Base-by-base conservation (phyloP, 768 basidiomycete genomes). In the Galerina marginata region DNA sequence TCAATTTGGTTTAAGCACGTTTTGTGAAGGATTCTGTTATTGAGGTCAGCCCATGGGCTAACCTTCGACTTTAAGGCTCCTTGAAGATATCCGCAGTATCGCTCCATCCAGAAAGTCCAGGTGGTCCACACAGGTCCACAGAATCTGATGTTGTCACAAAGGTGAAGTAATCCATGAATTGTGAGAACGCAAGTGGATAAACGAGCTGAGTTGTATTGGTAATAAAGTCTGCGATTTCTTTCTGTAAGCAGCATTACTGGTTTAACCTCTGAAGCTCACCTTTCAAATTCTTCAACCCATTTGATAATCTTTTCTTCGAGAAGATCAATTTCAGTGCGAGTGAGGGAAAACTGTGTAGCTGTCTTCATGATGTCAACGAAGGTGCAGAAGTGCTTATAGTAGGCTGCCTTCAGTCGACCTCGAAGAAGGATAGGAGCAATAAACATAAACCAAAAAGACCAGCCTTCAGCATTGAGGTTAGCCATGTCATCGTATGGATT, bases 241-340 rank as follows among this genome's bases (percentile, higher is more conserved):
- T 39, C 20, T 20, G 26, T 43, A 2, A 54, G 40, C 47, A 42
- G 16, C 6, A 15, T 2, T 44, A 9, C 20, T 53, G 38, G n/a
- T n/a, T 6, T 2, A 54, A 55, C 12, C 6, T 44, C 0, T 9
- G 4, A 25, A 48, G 60, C 72, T 14, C 54, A 79, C 78, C 54
- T 56, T 66, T 83, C 79, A 61, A 74, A 82, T 3, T 71, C 51
- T 40, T 67, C 10, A 2, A 81, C 78, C 80, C 79, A 81, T 0
- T 56, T 23, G 4, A 66, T 56, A 47, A 81, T 75, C 0, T 65
- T 66, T 3, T 12, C 12, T 16, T 73, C 62, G 0, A 79, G 51
- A 0, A 55, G 29, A 6, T 71, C 56, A 12, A 80, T 57, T 26
- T 79, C 70, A 0, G 25, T 50, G 2, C 46, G 16, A 0, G 67